Evolutionary conservation across 2,329 filamentous ascomycete species (phyloP), one percentile per base, ranked within the genome.

Genomic region (Fusarium tanahbumbuense): DNA sequence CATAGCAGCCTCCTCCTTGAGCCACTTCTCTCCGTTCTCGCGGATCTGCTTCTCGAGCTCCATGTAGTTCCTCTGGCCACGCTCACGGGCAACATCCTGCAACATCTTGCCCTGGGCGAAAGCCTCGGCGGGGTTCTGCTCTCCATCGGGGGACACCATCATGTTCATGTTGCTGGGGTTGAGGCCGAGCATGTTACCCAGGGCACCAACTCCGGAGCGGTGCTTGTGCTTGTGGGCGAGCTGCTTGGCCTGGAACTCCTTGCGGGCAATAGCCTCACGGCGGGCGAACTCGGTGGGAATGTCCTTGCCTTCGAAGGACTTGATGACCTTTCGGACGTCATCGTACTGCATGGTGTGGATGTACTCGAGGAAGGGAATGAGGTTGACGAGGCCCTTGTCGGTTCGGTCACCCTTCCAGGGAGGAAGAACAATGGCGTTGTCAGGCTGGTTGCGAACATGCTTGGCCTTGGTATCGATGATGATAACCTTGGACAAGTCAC

Each of bases 321-420:
- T 93, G 78, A 98, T 82, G 6, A 96, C 91, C 75, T 92, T 90
- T 73, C 96, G 92, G 16, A 97, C 92, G 76, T 99, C 96, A 55
- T 90, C 86, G 74, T 93, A 93, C 71, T 94, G 92, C 92, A 98
- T 97, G 22, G 94, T 96, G 72, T 94, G 93, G 71, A 99, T 89
- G 81, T 98, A 98, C 83, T 99, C 96, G 68, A 99, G 90, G 89
- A 99, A 98, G 15, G 96, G 96, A 63, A 99, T 97, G 50, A 98
- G 84, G 6, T 90, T 88, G 23, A 99, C 92, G 13, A 99, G 91
- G 48, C 93, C 93, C 78, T 90, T 93, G 80, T 99, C 95, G 74
- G 90, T 88, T 48, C 90, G 82, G 72, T 97, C 88, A 34, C 96
- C 96, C 59, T 87, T 92, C 96, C 96, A 99, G 75, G 94, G 94